A percentile compares a stretch with the other conserved stretches of the same genome.
Conservation (phyloP, 768 basidiomycete genomes). For the Agrocybe praecox region DNA sequence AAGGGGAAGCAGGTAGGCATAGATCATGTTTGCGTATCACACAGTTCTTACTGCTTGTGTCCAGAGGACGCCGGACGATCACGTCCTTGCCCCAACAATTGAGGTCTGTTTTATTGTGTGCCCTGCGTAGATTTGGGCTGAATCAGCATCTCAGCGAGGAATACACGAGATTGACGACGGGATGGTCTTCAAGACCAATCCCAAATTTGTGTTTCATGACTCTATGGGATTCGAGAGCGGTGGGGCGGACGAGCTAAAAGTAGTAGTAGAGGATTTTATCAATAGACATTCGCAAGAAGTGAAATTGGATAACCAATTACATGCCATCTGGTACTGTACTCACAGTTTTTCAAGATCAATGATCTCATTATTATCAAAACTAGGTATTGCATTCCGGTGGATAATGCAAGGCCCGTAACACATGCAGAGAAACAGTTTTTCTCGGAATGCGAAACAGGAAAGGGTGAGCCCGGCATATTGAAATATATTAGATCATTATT, state of each 20-base stretch:
- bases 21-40: no score
- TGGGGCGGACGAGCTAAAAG: slow-evolving; percentile 24
- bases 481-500: no score
- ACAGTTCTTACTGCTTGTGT: no score
- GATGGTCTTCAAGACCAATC: slow-evolving; percentile 31
- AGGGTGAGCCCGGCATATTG: no score
- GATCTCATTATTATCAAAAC: no score
- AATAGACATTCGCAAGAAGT: slow-evolving; percentile 16
- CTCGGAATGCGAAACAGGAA: no score
- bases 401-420: no score
- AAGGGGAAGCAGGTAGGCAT: slow-evolving; percentile 13
- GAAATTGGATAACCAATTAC: slow-evolving; percentile 27
- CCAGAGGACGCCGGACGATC: slow-evolving; percentile 8
- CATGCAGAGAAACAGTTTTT: no score
- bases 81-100: neutral
- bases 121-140: no score
- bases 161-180: slow-evolving; percentile 31
- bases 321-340: slow-evolving; percentile 43
- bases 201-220: slow-evolving; percentile 41
- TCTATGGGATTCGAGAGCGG: slow-evolving; percentile 43
- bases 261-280: slow-evolving; percentile 34
- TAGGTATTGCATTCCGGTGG: no score
- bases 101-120: slow-evolving; percentile 2
- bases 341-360: no score
- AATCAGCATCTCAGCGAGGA: no score